Conservation (phyloP, 352 stramenopile species). For the Phytopythium helicoides region DNA sequence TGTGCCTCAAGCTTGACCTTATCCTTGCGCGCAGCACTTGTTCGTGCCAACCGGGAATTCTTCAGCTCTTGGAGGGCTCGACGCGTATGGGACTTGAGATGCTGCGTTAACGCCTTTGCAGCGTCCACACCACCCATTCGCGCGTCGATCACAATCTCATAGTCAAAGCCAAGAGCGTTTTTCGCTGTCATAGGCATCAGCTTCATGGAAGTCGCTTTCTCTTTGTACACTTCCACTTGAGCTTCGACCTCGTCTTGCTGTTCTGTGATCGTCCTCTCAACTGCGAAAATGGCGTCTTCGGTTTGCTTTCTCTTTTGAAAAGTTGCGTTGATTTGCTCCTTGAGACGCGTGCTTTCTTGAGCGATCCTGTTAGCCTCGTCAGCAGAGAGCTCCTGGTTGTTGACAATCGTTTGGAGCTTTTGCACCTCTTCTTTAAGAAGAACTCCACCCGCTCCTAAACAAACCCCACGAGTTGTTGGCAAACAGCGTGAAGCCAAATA, state of each 20-base stretch:
- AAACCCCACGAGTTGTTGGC: no score
- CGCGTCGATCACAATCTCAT: constrained; percentile 64
- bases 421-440: no score
- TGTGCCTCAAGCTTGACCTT: constrained; percentile 49
- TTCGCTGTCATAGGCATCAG: constrained; percentile 84
- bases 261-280: constrained; percentile 64
- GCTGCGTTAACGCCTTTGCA: constrained; percentile 46
- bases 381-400: constrained; percentile 34
- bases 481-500: no score
- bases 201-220: constrained; percentile 76
- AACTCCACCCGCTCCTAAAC: no score
- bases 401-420: no score
- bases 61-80: constrained; percentile 52
- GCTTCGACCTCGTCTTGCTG: constrained; percentile 62
- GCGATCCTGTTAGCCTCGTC: constrained; percentile 76
- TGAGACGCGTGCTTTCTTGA: constrained; percentile 66
- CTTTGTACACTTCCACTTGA: constrained; percentile 80
- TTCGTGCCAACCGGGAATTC: constrained; percentile 58
- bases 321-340: constrained; percentile 68
- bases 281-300: constrained; percentile 50
- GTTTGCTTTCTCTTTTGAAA: constrained; percentile 58
- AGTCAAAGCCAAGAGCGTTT: constrained; percentile 79
- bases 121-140: constrained; percentile 56
- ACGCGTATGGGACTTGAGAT: constrained; percentile 66
- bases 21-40: constrained; percentile 55